Evolutionary conservation across 2,329 filamentous ascomycete genomes (phyloP), one percentile per base, ranked within the genome.

Genomic region (Bisporella sp.): DNA sequence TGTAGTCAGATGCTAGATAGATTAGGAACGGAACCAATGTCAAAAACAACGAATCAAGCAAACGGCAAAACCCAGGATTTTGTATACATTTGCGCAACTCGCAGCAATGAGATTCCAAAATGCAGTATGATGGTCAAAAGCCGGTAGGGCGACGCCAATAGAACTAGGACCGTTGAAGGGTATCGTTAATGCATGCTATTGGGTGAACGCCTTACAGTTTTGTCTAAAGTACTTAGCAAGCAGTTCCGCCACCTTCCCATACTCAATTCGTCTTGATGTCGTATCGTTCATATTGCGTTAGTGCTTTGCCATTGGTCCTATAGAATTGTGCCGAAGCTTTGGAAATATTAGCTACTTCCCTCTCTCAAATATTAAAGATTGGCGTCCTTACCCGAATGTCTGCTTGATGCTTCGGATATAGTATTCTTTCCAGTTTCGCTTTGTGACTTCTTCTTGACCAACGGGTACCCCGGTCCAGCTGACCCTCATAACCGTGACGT

Each of bases 341-440:
- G 4, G 13, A 13, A 30, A 30, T 6, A 32, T 48, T 3, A 31
- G 21, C 21, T 21, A 21, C 21, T 21, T 21, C 21, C 21, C 21
- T 3, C 21, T 21, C 21, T 21, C 21, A 21, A 6, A 21, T 13
- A 31, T 9, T 21, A 35, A 2, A 30, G 48, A 49, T n/a, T 9
- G 40, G 7, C 29, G 5, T 44, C 56, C 62, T 57, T 56, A 90
- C 86, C 87, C 88, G 73, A 92, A 93, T 21, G 88, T 89, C 67
- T 80, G 79, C 77, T 92, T 92, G 69, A 93, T 92, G 73, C 87
- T 90, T 69, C 83, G 82, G 59, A 99, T 85, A 66, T 99, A 99
- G 71, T 99, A 99, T 68, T 95, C 87, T 47, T 84, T 79, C 91
- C 95, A 99, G 71, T 99, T 99, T 62, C 85, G 80, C 78, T 90